Percentiles rank a stretch among this genome's conserved stretches.
phyloP scores from a whole-genome alignment of 305 asterid species.

The Fraxinus ornus region DNA sequence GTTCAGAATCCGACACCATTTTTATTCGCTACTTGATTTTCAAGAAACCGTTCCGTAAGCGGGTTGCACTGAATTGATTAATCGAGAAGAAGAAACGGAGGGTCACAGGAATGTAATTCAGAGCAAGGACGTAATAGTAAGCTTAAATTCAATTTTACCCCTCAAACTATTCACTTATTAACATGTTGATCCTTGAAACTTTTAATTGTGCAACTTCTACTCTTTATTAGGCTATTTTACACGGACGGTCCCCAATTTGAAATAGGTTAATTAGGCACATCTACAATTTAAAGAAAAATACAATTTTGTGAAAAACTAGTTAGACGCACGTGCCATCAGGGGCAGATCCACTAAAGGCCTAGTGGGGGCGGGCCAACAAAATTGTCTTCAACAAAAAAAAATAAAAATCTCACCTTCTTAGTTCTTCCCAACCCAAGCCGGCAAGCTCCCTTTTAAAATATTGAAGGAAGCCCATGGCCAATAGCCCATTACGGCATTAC shows the following conservation, averaged over 20 bases:
- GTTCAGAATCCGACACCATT: slow-evolving; percentile 42
- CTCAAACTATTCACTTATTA: neutral
- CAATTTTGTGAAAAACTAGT: neutral
- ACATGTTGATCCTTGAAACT: neutral
- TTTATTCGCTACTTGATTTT: neutral
- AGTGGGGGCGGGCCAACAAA: too few relatives aligned
- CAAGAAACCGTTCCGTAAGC: neutral
- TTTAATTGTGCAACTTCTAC: neutral
- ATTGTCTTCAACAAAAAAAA: too few relatives aligned
- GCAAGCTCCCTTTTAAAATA: too few relatives aligned
- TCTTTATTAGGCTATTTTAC: neutral
- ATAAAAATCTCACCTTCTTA: too few relatives aligned
- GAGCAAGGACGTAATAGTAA: neutral
- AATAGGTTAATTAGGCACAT: neutral
- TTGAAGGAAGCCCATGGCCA: too few relatives aligned
- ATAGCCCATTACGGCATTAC: too few relatives aligned
- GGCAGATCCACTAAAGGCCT: too few relatives aligned
- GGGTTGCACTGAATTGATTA: neutral
- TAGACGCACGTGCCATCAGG: too few relatives aligned
- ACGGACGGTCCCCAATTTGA: neutral
- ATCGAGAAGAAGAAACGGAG: neutral
- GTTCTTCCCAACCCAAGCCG: too few relatives aligned
- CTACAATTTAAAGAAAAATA: neutral
- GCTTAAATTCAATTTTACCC: neutral
- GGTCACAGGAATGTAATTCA: neutral